Evolutionary conservation across 352 stramenopile species (phyloP).

Genomic region (Phytophthora pisi): DNA sequence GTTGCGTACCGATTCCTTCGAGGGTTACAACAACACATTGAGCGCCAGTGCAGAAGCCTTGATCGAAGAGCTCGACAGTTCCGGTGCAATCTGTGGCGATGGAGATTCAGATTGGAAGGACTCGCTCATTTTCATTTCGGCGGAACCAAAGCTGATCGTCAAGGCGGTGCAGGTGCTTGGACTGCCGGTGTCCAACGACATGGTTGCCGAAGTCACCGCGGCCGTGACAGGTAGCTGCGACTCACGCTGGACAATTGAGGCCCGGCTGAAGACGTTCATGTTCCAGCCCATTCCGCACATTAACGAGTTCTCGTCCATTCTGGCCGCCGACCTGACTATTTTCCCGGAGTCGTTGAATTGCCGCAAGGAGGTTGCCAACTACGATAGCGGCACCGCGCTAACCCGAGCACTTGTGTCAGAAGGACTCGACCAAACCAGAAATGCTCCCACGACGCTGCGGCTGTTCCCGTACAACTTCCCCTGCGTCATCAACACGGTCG

Average conservation of each 20-base stretch:
- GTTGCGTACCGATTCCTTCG: constrained; percentile 35
- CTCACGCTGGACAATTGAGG: constrained; percentile 37
- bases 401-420: constrained; percentile 37
- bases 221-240: constrained; percentile 19
- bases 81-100: constrained; percentile 26
- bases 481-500: constrained; percentile 30
- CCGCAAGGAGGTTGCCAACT: constrained; percentile 16
- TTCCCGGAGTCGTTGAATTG: constrained; percentile 37
- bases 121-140: constrained; percentile 37
- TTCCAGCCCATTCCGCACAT: constrained; percentile 44
- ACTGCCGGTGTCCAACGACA: constrained; percentile 34
- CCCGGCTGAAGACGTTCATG: constrained; percentile 38
- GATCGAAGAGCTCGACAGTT: constrained; percentile 24
- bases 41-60: constrained; percentile 19
- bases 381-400: constrained; percentile 19
- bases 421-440: constrained; percentile 39
- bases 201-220: constrained; percentile 26
- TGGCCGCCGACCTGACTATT: constrained; percentile 38
- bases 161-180: constrained; percentile 24
- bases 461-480: constrained; percentile 47
- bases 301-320: constrained; percentile 40
- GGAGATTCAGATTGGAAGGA: constrained; percentile 35
- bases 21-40: constrained; percentile 34
- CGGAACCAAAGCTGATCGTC: constrained; percentile 29
- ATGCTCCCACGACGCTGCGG: constrained; percentile 36